Base-by-base conservation (phyloP, 441 rosid genomes). In the Mallotus repandus region DNA sequence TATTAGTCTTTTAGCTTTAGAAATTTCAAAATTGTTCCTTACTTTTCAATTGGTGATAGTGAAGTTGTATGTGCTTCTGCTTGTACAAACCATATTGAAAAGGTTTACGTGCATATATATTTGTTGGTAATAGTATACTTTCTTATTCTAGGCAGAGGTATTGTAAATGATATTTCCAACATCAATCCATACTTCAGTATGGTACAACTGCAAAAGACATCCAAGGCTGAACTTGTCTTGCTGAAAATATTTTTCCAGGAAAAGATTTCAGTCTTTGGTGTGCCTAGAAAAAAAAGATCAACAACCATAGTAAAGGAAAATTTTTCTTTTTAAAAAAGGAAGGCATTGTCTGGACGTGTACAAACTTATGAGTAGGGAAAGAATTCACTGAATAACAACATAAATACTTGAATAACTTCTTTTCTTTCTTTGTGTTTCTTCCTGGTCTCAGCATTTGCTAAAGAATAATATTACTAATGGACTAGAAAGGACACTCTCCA, bases 401-500 rank as follows among this genome's bases (percentile, higher is more conserved):
- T 38, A 38, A 38, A 38, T 38, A 38, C 41, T 38, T 38, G 7
- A 7, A 38, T 38, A 38, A 38, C 7, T 25, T 9, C 22, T 14
- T 46, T 41, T 22, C 13, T 59, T 64, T 66, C 57, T 9, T 50
- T 64, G 62, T 5, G 10, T 60, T 53, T 53, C 66, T 10, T 60
- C 68, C 45, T 65, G 46, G 49, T 69, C 70, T 46, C 73, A 90
- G 97, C 60, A 57, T 78, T 71, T 94, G 52, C 60, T 54, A 73
- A 79, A 75, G 77, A 90, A 89, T 0, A 80, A 1, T 32, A 91
- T 93, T 57, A 76, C 94, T 21, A 7, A 56, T 55, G 97, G 96
- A 70, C 83, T 96, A 62, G 98, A 91, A 77, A 89, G 98, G 84
- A 84, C 99, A 60, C 97, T 96, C 75, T 96, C 97, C 62, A 90